Base-by-base conservation (phyloP, 2,329 filamentous ascomycete genomes). In the Dactylonectria estremocensis region DNA sequence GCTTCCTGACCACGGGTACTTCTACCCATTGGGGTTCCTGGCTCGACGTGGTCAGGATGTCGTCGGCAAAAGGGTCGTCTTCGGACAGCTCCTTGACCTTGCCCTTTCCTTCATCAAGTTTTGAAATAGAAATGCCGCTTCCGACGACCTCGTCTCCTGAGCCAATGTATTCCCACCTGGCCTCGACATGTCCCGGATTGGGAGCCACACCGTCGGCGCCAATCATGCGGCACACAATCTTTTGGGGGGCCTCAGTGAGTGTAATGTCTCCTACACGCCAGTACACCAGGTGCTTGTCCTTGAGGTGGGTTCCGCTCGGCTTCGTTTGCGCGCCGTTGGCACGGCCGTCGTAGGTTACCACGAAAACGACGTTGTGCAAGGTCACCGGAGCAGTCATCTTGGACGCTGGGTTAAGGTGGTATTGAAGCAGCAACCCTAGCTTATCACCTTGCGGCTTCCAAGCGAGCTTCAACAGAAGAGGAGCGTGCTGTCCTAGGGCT, bases 371-470 rank as follows among this genome's bases (percentile, higher is more conserved):
- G 74, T 97, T 97, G 74, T 91, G 92, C 76, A 80, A 87, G 77
- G 75, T 84, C 71, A 83, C 80, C 2, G 83, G 82, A 22, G 70
- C 77, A 2, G 77, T 69, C 3, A 85, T 82, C 55, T 82, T 84
- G 70, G 78, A 94, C 1, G 86, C 83, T 0, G 94, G 93, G 80
- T 98, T 97, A 16, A 96, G 87, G 6, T 91, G 90, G 82, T 98
- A 98, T 76, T 92, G 90, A 43, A 98, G 84, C 61, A 98, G 89
- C 46, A 97, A 89, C 46, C 93, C 95, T n/a, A 95, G 89, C 81
- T 97, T 95, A 69, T 92, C 91, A 49, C 93, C 89, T 75, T 96
- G 92, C 2, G 93, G 86, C 78, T 95, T 97, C 95, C 95, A 98
- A 1, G 87, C 87, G 3, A 94, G 92, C 20, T 88, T 89, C 52